These are phyloP conservation scores for Closterium sp. DNA, from an alignment of 139 green algal genomes.

Conservation along the genomic window DNA sequence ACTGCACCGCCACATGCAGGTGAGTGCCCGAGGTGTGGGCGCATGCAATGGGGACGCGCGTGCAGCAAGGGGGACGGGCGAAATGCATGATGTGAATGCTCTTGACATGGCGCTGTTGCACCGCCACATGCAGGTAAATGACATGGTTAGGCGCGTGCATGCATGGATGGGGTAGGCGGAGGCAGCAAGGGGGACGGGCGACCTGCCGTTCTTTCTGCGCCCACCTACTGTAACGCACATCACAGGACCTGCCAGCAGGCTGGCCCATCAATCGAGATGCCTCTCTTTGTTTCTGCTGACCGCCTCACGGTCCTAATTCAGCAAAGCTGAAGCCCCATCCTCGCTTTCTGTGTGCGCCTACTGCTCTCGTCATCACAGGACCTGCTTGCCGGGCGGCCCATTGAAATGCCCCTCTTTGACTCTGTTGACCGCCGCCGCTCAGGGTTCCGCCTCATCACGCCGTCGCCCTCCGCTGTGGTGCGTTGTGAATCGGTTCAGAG, in stretches of 20 bases:
- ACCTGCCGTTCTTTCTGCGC: background rate
- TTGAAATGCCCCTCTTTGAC: constrained; percentile 20
- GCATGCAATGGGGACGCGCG: too few relatives aligned
- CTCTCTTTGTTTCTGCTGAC: background rate
- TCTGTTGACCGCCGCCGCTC: background rate
- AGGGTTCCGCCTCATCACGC: constrained; percentile 4
- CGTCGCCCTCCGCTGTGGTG: background rate
- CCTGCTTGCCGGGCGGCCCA: background rate
- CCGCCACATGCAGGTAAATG: background rate
- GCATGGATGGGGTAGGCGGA: too few relatives aligned
- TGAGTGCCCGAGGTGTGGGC: too few relatives aligned
- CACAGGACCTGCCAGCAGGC: constrained; percentile 1
- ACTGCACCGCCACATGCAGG: background rate
- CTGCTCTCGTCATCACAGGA: background rate
- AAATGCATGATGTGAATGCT: too few relatives aligned
- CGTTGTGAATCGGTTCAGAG: background rate
- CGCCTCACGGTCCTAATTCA: too few relatives aligned
- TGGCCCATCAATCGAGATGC: constrained; percentile 9
- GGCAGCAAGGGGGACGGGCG: too few relatives aligned
- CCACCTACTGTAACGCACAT: background rate
- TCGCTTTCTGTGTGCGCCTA: background rate
- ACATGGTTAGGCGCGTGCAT: too few relatives aligned
- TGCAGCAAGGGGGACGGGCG: too few relatives aligned
- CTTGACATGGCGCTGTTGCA: too few relatives aligned
- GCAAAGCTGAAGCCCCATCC: too few relatives aligned